Evolutionary conservation across 176 grass and related monocot genomes (phyloP), one percentile per base, ranked within the genome.

Genomic region (Oryza glumipatula): DNA sequence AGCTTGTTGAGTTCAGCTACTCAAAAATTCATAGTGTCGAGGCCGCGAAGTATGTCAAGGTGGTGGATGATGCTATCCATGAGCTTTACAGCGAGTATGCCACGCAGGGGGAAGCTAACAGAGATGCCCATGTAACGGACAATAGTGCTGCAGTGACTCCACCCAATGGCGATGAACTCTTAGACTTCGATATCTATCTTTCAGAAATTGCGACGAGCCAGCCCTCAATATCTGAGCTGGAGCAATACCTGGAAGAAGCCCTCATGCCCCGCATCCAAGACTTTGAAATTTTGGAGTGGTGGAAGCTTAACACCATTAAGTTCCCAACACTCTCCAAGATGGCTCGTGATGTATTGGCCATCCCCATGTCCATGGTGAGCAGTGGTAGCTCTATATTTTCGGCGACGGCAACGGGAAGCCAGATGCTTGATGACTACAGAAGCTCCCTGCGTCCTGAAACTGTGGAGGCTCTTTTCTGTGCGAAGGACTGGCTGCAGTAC

Each of bases 1-100:
- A 97, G 86, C 92, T 97, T 43, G 76, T 97, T 30, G 94, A 97
- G 45, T 97, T 94, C 52, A 97, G 94, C 76, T 94, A 92, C 76
- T 90, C 92, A n/a, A 97, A 97, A 84, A 97, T 97, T 66, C 94
- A 97, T 58, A 88, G 94, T 19, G 76, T 66, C 38, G 94, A 94
- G 74, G 87, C 92, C 41, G 46, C 58, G 9, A 92, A 87, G 74
- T 90, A 97, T 90, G 71, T 92, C 33, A 94, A 94, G 82, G 88
- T 90, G 73, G 92, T 94, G 38, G 85, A 84, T 79, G 94, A 94
- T 43, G 85, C 84, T 79, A 39, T 94, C 44, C 87, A 85, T 63
- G 94, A 97, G 72, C 88, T 97, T 17, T 97, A 97, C 16, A 84
- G 73, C 75, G 92, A 97, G n/a, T 97, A 94, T 78, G 68, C 54